Conservation (phyloP, 306 rosid species). For the Ormosia semicastrata region DNA sequence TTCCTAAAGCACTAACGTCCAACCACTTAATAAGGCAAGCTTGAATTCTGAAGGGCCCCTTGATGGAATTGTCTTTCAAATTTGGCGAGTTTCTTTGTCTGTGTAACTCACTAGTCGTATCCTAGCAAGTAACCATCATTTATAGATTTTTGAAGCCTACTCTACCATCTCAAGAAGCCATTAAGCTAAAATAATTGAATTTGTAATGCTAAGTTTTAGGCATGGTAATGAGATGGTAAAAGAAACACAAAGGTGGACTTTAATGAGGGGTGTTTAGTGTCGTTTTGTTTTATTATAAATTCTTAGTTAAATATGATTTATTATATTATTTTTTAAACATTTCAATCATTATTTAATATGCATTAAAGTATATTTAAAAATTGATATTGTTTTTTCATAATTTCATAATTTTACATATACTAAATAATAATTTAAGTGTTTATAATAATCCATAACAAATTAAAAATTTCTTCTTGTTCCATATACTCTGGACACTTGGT, state of each 20-base stretch:
- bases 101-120: background rate
- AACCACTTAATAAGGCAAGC: background rate
- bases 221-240: conserved; percentile 11
- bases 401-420: no score
- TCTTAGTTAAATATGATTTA: no score
- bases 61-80: background rate
- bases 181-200: background rate
- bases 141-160: background rate
- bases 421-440: no score
- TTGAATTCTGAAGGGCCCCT: conserved; percentile 5
- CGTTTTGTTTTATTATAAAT: background rate
- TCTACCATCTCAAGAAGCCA: background rate
- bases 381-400: no score
- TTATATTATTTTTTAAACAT: no score
- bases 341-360: no score
- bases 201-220: background rate
- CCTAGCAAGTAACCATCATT: background rate
- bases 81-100: background rate
- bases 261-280: background rate
- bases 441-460: no score
- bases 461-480: background rate
- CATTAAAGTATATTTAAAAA: no score
- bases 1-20: background rate
- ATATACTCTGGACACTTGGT: background rate
- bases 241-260: background rate